Evolutionary conservation across 2,329 filamentous ascomycete genomes (phyloP).

Genomic region (Scedosporium minutisporum): DNA sequence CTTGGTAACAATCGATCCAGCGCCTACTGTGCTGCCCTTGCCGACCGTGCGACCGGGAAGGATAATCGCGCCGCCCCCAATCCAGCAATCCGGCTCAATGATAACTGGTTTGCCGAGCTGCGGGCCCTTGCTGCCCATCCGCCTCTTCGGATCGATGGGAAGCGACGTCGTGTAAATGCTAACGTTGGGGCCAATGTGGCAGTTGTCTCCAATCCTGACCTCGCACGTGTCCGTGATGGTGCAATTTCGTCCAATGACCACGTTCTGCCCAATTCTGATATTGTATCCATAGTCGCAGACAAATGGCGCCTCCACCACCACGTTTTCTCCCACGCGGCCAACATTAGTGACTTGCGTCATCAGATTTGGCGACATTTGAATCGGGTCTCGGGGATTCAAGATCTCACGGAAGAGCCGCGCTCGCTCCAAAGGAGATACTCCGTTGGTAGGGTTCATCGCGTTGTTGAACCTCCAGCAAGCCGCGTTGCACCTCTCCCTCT

Average conservation of each 20-base stretch:
- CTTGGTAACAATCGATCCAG: slow-evolving; percentile 79
- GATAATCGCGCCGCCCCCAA: slow-evolving; percentile 68
- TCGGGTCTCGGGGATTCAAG: slow-evolving; percentile 49
- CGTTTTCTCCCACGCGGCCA: slow-evolving; percentile 62
- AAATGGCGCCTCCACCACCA: slow-evolving; percentile 79
- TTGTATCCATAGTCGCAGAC: slow-evolving; percentile 95
- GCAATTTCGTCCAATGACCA: slow-evolving; percentile 74
- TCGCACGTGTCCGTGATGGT: slow-evolving; percentile 78
- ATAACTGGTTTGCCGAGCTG: slow-evolving; percentile 61
- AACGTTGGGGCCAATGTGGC: slow-evolving; percentile 73
- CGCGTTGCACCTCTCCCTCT: slow-evolving; percentile 74
- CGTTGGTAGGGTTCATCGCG: slow-evolving; percentile 63
- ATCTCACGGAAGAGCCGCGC: slow-evolving; percentile 63
- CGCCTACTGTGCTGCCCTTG: slow-evolving; percentile 68
- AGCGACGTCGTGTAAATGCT: slow-evolving; percentile 71
- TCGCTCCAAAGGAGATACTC: slow-evolving; percentile 59
- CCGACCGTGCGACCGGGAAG: slow-evolving; percentile 74
- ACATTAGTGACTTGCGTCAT: slow-evolving; percentile 40
- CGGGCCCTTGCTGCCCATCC: slow-evolving; percentile 64
- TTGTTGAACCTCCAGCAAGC: slow-evolving; percentile 84
- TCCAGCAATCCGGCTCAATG: slow-evolving; percentile 80
- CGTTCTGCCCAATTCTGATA: slow-evolving; percentile 75
- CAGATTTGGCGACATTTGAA: slow-evolving; percentile 46
- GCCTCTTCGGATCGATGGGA: slow-evolving; percentile 61
- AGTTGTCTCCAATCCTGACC: slow-evolving; percentile 71